Conservation (phyloP, 106 monocot species). For the Acorus calamus region DNA sequence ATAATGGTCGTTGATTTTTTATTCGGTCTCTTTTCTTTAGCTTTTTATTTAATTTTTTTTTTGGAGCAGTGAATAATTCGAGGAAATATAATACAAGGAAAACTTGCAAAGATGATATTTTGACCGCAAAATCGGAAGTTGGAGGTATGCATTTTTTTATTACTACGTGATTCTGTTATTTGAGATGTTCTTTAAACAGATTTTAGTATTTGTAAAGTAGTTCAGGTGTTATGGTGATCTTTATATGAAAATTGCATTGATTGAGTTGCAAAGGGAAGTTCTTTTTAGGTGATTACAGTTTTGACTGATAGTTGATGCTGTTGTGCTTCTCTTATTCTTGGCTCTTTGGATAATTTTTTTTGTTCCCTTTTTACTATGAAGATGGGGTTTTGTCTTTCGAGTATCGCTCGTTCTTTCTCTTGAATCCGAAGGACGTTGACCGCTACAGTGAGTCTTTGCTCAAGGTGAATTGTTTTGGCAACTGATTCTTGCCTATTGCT, state of each 20-base stretch:
- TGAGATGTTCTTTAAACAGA: no score
- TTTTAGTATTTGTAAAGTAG: no score
- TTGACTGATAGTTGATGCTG: no score
- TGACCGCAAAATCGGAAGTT: neutral
- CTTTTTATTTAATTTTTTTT: neutral
- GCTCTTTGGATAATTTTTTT: neutral
- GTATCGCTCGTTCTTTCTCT: constrained; percentile 22
- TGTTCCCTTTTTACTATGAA: constrained; percentile 1
- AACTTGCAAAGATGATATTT: neutral
- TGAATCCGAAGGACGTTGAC: constrained; percentile 38
- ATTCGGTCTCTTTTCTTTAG: neutral
- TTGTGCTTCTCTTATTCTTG: neutral
- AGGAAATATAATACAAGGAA: neutral
- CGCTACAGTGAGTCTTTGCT: constrained; percentile 31
- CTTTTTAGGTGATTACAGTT: no score
- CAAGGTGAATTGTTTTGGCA: constrained; percentile 31
- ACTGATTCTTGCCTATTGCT: neutral
- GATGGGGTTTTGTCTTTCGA: neutral
- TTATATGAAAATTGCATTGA: no score
- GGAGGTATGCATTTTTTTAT: neutral
- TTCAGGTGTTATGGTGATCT: no score
- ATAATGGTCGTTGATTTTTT: neutral
- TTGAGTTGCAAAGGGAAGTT: no score
- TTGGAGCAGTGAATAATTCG: constrained; percentile 8
- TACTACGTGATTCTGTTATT: neutral